These are phyloP conservation scores for Colletotrichum caudatum DNA, from an alignment of 2,329 filamentous ascomycete genomes.

Conservation along the genomic window DNA sequence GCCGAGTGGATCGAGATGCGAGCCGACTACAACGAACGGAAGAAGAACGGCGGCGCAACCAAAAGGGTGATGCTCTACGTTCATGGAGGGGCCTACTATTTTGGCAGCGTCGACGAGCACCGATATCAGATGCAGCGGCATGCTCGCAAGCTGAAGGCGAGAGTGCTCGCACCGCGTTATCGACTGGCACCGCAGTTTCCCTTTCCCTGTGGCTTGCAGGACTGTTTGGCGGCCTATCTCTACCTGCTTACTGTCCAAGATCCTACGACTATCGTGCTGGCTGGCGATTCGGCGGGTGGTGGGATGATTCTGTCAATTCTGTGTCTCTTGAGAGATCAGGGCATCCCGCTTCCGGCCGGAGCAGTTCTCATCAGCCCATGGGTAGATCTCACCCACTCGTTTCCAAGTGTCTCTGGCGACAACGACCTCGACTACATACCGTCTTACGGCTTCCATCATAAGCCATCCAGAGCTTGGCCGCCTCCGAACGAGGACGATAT, in stretches of 20 bases:
- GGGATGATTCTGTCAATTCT: conserved; percentile 89
- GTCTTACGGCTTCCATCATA: conserved; percentile 87
- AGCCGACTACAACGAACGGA: conserved; percentile 79
- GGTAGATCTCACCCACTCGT: conserved; percentile 96
- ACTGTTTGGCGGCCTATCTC: conserved; percentile 90
- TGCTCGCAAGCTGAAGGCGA: conserved; percentile 90
- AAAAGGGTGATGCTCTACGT: conserved; percentile 92
- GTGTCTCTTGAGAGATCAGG: conserved; percentile 84
- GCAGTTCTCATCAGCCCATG: conserved; percentile 93
- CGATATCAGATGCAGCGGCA: conserved; percentile 98
- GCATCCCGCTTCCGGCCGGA: conserved; percentile 86
- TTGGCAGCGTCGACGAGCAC: conserved; percentile 95
- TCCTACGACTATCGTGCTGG: conserved; percentile 84
- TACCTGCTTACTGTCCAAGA: conserved; percentile 82
- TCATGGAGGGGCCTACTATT: conserved; percentile 95
- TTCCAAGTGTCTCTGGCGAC: conserved; percentile 84
- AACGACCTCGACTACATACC: conserved; percentile 89
- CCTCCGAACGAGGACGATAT: conserved; percentile 86
- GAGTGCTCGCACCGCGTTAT: conserved; percentile 89
- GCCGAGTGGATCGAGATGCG: conserved; percentile 99
- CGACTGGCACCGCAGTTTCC: conserved; percentile 93
- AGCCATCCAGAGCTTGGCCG: conserved; percentile 91
- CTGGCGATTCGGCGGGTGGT: conserved; percentile 92
- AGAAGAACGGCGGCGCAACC: conserved; percentile 68
- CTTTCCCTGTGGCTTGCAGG: conserved; percentile 91